These are phyloP conservation scores for Candida chauliodis DNA, from an alignment of 805 yeast species.

Conservation along the genomic window DNA sequence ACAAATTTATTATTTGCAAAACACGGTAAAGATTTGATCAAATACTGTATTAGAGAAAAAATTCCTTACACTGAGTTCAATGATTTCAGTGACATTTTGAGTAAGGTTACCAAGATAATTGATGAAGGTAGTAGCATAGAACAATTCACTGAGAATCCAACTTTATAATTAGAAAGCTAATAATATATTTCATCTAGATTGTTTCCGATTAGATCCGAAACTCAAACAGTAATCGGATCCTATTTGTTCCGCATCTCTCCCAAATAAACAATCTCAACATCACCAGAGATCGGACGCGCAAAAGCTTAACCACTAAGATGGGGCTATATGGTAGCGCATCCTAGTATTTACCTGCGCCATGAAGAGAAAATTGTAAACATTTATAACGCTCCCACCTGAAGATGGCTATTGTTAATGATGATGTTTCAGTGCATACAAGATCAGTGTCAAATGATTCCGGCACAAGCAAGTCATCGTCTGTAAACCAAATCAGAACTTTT, in stretches of 20 bases:
- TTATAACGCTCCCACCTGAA: too few relatives aligned
- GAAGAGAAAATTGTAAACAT: too few relatives aligned
- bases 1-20: conserved; percentile 93
- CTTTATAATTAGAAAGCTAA: background rate
- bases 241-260: too few relatives aligned
- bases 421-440: background rate
- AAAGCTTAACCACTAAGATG: too few relatives aligned
- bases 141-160: conserved; percentile 22
- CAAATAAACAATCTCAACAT: too few relatives aligned
- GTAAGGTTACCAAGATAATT: conserved; percentile 54
- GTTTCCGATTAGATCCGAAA: too few relatives aligned
- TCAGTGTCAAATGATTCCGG: background rate
- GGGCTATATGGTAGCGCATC: too few relatives aligned
- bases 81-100: conserved; percentile 69
- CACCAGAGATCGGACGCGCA: too few relatives aligned
- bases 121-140: conserved; percentile 21
- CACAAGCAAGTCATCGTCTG: conserved; percentile 2
- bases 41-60: conserved; percentile 73
- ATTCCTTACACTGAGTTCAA: conserved; percentile 85
- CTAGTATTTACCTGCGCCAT: background rate
- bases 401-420: too few relatives aligned
- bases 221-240: too few relatives aligned
- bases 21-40: conserved; percentile 84
- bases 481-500: background rate
- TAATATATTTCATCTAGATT: background rate